Evolutionary conservation across 306 rosid genomes (phyloP).

Genomic region (Ziziphus jujuba): DNA sequence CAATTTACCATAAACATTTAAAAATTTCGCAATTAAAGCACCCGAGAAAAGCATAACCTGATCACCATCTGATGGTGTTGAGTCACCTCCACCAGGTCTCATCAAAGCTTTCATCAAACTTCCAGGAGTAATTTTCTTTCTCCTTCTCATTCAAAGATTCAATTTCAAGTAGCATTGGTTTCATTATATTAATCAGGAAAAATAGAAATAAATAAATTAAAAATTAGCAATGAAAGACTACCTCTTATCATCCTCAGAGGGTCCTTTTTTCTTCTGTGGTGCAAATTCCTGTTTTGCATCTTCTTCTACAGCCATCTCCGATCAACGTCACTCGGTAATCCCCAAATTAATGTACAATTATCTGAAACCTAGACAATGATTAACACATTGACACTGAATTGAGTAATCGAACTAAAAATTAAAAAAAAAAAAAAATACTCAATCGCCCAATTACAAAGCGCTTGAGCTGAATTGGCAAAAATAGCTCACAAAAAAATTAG

Average conservation of each 20-base stretch:
- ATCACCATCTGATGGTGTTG: conserved; percentile 74
- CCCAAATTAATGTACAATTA: conserved; percentile 5
- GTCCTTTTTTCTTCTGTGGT: conserved; percentile 63
- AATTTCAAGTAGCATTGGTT: conserved; percentile 10
- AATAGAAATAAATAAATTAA: background rate
- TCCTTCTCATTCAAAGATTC: conserved; percentile 49
- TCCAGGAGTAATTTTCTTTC: conserved; percentile 74
- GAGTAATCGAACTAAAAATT: too few relatives aligned
- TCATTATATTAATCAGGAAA: background rate
- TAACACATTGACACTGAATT: background rate
- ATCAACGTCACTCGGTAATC: conserved; percentile 1
- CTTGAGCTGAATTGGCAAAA: too few relatives aligned
- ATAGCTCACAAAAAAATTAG: too few relatives aligned
- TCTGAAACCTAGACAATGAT: conserved; percentile 2
- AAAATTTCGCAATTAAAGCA: background rate
- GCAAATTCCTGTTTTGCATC: conserved; percentile 37
- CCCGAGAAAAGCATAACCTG: conserved; percentile 55
- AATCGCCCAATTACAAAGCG: too few relatives aligned
- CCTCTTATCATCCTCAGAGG: conserved; percentile 87
- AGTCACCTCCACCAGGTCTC: conserved; percentile 88
- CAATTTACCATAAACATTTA: background rate
- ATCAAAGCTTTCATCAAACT: conserved; percentile 90
- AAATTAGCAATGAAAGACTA: conserved; percentile 21
- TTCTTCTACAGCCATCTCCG: conserved; percentile 52
- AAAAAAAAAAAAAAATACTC: too few relatives aligned